A percentile compares a stretch with the other conserved stretches of the same genome.
Conservation (phyloP, 768 basidiomycete species). For the Gloeophyllum trabeum region DNA sequence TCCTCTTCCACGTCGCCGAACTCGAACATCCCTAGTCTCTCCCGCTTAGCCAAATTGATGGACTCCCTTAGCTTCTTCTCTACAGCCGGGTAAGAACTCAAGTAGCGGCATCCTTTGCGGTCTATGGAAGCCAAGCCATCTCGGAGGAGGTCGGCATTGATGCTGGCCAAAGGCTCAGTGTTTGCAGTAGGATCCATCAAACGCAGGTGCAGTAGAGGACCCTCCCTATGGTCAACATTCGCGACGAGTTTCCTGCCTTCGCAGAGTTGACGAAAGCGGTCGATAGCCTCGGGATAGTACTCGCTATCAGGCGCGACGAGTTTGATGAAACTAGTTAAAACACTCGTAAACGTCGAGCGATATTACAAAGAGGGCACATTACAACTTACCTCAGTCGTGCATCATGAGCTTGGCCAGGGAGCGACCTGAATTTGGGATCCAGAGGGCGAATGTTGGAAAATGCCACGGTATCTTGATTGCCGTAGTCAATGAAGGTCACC, state of each 20-base stretch:
- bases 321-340: slow-evolving; percentile 63
- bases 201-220: slow-evolving; percentile 70
- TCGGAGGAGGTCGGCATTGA: slow-evolving; percentile 83
- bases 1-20: slow-evolving; percentile 89
- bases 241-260: slow-evolving; percentile 95
- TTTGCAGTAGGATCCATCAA: slow-evolving; percentile 85
- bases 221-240: slow-evolving; percentile 86
- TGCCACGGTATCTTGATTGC: slow-evolving; percentile 82
- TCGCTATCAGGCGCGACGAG: slow-evolving; percentile 75
- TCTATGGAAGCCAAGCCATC: slow-evolving; percentile 84
- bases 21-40: slow-evolving; percentile 78
- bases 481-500: slow-evolving; percentile 91
- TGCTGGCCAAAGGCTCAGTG: slow-evolving; percentile 48
- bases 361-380: neutral
- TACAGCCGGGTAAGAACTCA: slow-evolving; percentile 58
- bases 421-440: slow-evolving; percentile 78
- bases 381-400: slow-evolving; percentile 71
- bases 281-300: slow-evolving; percentile 75
- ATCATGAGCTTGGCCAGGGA: slow-evolving; percentile 91
- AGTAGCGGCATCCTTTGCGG: slow-evolving; percentile 64
- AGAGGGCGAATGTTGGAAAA: slow-evolving; percentile 84
- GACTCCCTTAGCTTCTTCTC: slow-evolving; percentile 54
- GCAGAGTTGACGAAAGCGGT: slow-evolving; percentile 75
- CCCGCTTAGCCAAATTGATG: slow-evolving; percentile 54
- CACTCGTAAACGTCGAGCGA: neutral